Conservation (phyloP, 257 asterid species). For the Pogostemon cablin region DNA sequence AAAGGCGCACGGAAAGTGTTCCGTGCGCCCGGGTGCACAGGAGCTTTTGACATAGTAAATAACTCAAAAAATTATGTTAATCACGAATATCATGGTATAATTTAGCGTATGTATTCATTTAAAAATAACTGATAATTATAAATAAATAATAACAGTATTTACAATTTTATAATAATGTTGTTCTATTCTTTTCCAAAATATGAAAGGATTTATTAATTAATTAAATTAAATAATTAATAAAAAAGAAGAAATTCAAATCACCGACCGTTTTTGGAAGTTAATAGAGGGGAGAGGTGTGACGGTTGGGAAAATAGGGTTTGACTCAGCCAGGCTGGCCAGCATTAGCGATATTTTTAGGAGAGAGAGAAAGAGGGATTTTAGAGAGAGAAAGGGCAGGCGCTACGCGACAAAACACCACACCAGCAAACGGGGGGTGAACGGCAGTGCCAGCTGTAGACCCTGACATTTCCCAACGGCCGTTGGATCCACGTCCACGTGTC, state of each 20-base stretch:
- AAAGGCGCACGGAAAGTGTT: no score
- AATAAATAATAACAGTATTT: no score
- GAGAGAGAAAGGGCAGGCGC: conserved; percentile 36
- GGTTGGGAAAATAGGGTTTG: conserved; percentile 48
- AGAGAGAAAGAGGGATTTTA: conserved; percentile 21
- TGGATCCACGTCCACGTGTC: conserved; percentile 40
- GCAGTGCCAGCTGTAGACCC: conserved; percentile 59
- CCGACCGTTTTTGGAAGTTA: conserved; percentile 93
- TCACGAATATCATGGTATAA: no score
- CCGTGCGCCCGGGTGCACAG: no score
- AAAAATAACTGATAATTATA: no score
- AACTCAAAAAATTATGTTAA: no score
- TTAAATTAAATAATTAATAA: neutral
- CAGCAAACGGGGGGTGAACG: conserved; percentile 37
- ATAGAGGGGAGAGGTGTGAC: conserved; percentile 30
- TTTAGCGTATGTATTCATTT: no score
- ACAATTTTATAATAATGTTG: no score
- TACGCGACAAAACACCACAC: conserved; percentile 46
- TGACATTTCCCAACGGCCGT: conserved; percentile 65
- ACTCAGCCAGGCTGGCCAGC: conserved; percentile 64
- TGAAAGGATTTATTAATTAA: neutral
- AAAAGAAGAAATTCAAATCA: conserved; percentile 45
- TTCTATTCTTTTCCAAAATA: neutral
- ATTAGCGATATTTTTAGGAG: conserved; percentile 47
- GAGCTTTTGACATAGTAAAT: no score